phyloP scores from a whole-genome alignment of 2,329 filamentous ascomycete species.

The Cytospora paraplurivora region DNA sequence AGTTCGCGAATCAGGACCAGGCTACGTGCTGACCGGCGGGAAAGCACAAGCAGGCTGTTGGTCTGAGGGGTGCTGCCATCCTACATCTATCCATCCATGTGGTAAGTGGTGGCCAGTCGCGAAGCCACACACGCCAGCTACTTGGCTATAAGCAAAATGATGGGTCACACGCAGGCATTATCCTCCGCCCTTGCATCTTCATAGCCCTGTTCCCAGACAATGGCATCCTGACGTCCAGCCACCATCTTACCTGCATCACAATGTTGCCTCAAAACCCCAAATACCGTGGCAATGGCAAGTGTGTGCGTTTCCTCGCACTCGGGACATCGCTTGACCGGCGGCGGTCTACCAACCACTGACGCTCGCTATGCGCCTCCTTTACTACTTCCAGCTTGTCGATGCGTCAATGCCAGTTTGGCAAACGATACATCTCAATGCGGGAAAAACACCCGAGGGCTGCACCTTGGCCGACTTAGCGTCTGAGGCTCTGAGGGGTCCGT shows the following conservation, averaged over 20 bases:
- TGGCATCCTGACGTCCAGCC: neutral
- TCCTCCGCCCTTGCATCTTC: slow-evolving; percentile 1
- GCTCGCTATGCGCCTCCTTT: neutral
- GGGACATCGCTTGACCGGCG: neutral
- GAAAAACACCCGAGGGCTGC: neutral
- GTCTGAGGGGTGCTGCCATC: neutral
- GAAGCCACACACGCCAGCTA: no score
- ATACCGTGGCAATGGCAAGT: neutral
- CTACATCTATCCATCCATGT: neutral
- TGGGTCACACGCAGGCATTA: neutral
- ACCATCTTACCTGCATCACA: neutral
- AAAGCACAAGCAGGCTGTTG: slow-evolving; percentile 4
- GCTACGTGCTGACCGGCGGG: neutral
- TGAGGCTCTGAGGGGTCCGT: neutral
- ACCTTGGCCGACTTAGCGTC: neutral
- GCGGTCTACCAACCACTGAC: neutral
- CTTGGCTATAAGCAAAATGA: neutral
- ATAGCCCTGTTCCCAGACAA: neutral
- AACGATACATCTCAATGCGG: neutral
- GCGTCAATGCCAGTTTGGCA: neutral
- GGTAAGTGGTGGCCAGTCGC: neutral
- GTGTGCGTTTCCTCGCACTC: neutral
- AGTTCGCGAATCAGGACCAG: slow-evolving; percentile 20
- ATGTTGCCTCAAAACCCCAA: neutral
- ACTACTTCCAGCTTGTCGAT: neutral